Percentiles rank a stretch among this genome's conserved stretches.
phyloP scores from a whole-genome alignment of 331 rosid genomes.

The Spiraea crenata region DNA sequence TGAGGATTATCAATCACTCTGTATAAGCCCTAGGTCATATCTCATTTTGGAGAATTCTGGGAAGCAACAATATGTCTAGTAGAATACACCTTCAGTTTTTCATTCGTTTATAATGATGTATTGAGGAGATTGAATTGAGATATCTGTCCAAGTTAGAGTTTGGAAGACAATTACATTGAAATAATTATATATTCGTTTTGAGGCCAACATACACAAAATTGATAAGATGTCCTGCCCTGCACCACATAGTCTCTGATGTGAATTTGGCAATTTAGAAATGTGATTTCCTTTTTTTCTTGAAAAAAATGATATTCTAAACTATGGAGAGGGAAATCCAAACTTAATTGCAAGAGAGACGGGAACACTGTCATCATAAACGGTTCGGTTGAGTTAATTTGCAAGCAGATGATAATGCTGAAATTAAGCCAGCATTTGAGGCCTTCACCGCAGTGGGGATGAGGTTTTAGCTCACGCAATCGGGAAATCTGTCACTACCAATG shows the following conservation, averaged over 20 bases:
- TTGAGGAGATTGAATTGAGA: background rate
- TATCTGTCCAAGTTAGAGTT: no score
- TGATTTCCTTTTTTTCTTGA: no score
- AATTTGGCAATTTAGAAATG: no score
- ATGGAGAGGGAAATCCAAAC: no score
- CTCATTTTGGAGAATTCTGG: background rate
- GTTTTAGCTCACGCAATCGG: background rate
- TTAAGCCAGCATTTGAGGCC: constrained; percentile 6
- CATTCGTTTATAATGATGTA: background rate
- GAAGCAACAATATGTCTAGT: background rate
- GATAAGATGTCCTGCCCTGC: background rate
- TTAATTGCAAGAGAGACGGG: background rate
- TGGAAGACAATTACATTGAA: no score
- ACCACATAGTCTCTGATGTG: background rate
- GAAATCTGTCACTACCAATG: background rate
- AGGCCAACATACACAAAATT: background rate
- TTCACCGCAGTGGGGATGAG: background rate
- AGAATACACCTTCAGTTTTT: background rate
- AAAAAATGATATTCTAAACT: no score
- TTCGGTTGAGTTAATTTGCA: background rate
- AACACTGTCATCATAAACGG: no score
- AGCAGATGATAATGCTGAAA: constrained; percentile 8
- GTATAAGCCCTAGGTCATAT: background rate
- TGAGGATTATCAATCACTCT: background rate
- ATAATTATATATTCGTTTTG: background rate